Evolutionary conservation across 2,329 filamentous ascomycete genomes (phyloP).

Genomic region (Dothideomycetes sp.): DNA sequence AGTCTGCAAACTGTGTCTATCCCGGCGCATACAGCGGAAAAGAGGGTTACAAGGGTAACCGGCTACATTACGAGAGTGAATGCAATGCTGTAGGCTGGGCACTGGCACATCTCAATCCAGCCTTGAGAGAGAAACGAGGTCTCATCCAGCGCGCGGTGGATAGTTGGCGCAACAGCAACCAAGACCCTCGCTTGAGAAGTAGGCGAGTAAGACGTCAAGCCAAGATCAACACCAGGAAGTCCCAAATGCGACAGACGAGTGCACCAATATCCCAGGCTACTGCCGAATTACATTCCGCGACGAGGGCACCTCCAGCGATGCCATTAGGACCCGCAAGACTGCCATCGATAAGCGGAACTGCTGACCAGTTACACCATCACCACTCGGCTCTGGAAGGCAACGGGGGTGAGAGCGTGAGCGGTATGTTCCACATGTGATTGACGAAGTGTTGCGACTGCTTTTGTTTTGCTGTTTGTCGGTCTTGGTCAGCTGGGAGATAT

Average conservation of each 20-base stretch:
- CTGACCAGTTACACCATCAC: constrained; percentile 15
- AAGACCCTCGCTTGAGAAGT: constrained; percentile 84
- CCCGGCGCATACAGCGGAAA: constrained; percentile 90
- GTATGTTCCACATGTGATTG: constrained; percentile 94
- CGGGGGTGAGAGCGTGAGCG: constrained; percentile 70
- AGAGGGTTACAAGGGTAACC: constrained; percentile 92
- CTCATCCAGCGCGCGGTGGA: constrained; percentile 95
- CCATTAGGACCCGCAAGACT: constrained; percentile 2
- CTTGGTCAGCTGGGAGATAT: not conserved
- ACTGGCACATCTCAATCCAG: constrained; percentile 82
- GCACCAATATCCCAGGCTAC: not conserved
- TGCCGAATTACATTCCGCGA: not conserved
- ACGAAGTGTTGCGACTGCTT: not conserved
- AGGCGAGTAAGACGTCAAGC: constrained; percentile 88
- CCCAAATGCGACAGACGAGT: constrained; percentile 7
- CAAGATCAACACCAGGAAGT: constrained; percentile 65
- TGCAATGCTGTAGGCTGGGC: constrained; percentile 99
- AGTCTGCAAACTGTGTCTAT: constrained; percentile 97
- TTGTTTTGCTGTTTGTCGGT: not conserved
- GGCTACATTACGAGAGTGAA: constrained; percentile 92
- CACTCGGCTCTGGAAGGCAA: constrained; percentile 18
- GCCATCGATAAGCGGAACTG: constrained; percentile 5
- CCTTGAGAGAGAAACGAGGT: constrained; percentile 83
- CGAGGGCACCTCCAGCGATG: constrained; percentile 1
- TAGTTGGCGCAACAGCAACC: constrained; percentile 98